Percentiles rank a stretch among this genome's conserved stretches.
Conservation (phyloP, 257 asterid species). For the Nicotiana tabacum region DNA sequence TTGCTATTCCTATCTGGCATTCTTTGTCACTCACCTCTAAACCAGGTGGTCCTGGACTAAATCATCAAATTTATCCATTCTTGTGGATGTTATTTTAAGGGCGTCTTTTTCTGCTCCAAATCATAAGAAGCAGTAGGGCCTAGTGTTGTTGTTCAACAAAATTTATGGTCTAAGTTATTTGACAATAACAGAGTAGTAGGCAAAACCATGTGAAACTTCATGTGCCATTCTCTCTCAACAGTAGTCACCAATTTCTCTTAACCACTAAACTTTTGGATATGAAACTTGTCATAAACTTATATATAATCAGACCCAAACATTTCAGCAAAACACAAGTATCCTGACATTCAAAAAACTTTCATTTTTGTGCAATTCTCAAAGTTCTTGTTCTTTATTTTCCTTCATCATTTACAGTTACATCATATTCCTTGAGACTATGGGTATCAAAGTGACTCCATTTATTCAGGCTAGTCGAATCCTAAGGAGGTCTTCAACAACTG, state of each 20-base stretch:
- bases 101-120: neutral
- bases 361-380: neutral
- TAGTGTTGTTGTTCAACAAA: neutral
- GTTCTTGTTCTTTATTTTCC: neutral
- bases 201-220: constrained; percentile 1
- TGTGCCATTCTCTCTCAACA: neutral
- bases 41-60: neutral
- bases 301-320: neutral
- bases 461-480: neutral
- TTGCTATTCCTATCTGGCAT: neutral
- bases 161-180: neutral
- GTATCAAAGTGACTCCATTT: constrained; percentile 8
- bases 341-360: neutral
- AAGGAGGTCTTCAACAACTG: neutral
- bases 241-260: neutral
- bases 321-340: neutral
- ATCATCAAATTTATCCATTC: neutral
- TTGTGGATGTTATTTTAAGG: neutral
- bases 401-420: neutral
- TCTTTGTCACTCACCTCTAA: neutral
- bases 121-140: neutral
- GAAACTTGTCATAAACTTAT: neutral
- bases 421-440: neutral
- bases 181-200: neutral
- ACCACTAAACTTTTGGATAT: neutral